A percentile compares a stretch with the other conserved stretches of the same genome.
These are phyloP conservation scores for Cordyceps militaris DNA, from an alignment of 2,329 filamentous ascomycete genomes.

Conservation along the genomic window DNA sequence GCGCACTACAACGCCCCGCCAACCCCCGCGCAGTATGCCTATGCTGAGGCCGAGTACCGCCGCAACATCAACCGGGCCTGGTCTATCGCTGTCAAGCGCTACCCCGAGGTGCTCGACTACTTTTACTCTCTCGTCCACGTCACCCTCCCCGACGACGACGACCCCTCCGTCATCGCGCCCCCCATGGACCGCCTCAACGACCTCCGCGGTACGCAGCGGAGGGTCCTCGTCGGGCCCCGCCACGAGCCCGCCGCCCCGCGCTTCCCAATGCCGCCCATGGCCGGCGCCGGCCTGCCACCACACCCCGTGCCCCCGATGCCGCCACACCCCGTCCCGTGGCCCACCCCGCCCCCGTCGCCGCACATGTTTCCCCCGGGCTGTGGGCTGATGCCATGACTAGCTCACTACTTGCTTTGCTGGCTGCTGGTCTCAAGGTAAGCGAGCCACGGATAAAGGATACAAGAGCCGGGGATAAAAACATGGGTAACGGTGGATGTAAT, in stretches of 20 bases:
- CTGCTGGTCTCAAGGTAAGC: too few species aligned
- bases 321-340: slow-evolving; percentile 23
- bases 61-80: slow-evolving; percentile 73
- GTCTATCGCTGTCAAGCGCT: slow-evolving; percentile 66
- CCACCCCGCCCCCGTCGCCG: slow-evolving; percentile 29
- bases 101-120: slow-evolving; percentile 76
- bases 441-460: too few species aligned
- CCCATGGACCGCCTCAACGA: slow-evolving; percentile 48
- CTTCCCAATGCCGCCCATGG: not conserved
- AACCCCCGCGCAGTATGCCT: slow-evolving; percentile 54
- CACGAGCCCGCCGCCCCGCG: slow-evolving; percentile 5
- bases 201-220: slow-evolving; percentile 31
- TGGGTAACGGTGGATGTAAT: not conserved
- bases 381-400: not conserved
- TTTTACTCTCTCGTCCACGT: slow-evolving; percentile 67
- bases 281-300: too few species aligned
- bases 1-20: slow-evolving; percentile 52
- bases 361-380: not conserved
- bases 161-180: slow-evolving; percentile 51
- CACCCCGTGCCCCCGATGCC: slow-evolving; percentile 15
- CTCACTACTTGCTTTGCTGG: not conserved
- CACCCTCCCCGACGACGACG: slow-evolving; percentile 55
- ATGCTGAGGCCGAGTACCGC: slow-evolving; percentile 60
- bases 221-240: slow-evolving; percentile 23
- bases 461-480: too few species aligned